These are phyloP conservation scores for Eutypa lata DNA, from an alignment of 2,329 filamentous ascomycete species.

Conservation along the genomic window DNA sequence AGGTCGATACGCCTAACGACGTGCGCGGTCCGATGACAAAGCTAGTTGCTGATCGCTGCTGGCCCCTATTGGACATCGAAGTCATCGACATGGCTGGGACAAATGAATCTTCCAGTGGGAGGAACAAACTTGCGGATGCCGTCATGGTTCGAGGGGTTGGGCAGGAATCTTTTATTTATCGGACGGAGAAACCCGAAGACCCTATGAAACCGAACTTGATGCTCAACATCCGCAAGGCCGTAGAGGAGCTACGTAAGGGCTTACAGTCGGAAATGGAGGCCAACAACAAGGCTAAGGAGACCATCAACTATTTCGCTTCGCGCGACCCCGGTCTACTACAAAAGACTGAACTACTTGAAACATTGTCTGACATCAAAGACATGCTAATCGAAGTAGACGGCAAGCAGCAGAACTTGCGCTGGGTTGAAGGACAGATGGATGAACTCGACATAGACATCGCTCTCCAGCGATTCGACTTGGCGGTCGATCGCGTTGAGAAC, in stretches of 20 bases:
- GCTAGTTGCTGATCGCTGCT: slow-evolving; percentile 89
- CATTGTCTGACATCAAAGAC: slow-evolving; percentile 74
- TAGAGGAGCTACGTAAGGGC: slow-evolving; percentile 85
- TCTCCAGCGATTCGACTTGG: slow-evolving; percentile 80
- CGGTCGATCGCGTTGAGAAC: slow-evolving; percentile 81
- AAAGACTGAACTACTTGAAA: slow-evolving; percentile 77
- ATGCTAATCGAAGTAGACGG: slow-evolving; percentile 95
- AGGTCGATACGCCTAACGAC: slow-evolving; percentile 62
- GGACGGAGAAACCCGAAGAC: slow-evolving; percentile 77
- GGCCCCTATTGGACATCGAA: slow-evolving; percentile 88
- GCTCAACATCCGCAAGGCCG: slow-evolving; percentile 86
- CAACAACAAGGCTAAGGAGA: slow-evolving; percentile 78
- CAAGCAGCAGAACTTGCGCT: slow-evolving; percentile 91
- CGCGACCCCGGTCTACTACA: slow-evolving; percentile 73
- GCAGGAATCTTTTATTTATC: slow-evolving; percentile 89
- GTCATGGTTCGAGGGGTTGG: slow-evolving; percentile 86
- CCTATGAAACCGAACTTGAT: slow-evolving; percentile 78
- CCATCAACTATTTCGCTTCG: slow-evolving; percentile 80
- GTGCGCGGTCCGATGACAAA: slow-evolving; percentile 61
- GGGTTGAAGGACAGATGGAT: slow-evolving; percentile 94
- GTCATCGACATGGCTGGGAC: slow-evolving; percentile 80
- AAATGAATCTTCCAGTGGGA: slow-evolving; percentile 52
- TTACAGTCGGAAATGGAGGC: slow-evolving; percentile 84
- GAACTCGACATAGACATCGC: slow-evolving; percentile 95
- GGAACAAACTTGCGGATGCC: slow-evolving; percentile 73